Evolutionary conservation across 2,329 filamentous ascomycete species (phyloP), one percentile per base, ranked within the genome.

Genomic region (Epicoccum sorghinum): DNA sequence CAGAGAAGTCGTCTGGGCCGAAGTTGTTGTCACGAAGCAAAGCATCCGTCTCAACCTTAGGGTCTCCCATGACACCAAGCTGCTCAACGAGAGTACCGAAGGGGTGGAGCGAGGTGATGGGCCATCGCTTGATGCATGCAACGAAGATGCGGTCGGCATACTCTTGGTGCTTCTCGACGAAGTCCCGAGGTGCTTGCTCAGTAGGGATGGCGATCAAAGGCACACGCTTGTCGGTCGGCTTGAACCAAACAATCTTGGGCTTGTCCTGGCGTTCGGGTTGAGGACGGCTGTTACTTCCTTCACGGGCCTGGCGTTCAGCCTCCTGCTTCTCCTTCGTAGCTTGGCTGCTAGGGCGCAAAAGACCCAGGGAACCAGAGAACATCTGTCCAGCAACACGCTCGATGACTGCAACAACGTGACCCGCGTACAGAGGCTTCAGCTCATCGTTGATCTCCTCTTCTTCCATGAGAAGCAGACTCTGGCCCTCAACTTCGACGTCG

Each of bases 231-330:
- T 99, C 95, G 1, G 95, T 99, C 54, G 95, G 95, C 82, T 99
- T 99, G 82, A 99, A 99, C 95, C 95, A 99, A 37, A 99, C 95
- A 78, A 99, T 99, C 86, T 99, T 99, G 60, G 95, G 95, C 79
- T 97, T 97, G 61, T 99, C 95, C 73, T 96, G 92, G 48, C 93
- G 90, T 61, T 89, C 88, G 58, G 93, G 90, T 62, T 95, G 88
- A 47, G 88, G 85, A 57, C 84, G 84, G 59, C 89, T 87, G 48
- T 84, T 83, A 62, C 81, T 83, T 59, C 93, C 93, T 73, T 98
- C 93, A 65, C 93, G 88, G 66, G 93, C 92, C 63, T 90, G 89
- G 60, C 95, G 88, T 80, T 99, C 95, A 39, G 95, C 95, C 75
- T 99, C 95, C 75, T 99, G 95, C 81, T 98, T 98, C 81, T 99